A percentile compares a stretch with the other conserved stretches of the same genome.
phyloP scores from a whole-genome alignment of 768 basidiomycete genomes.

The Suillus variegatus region DNA sequence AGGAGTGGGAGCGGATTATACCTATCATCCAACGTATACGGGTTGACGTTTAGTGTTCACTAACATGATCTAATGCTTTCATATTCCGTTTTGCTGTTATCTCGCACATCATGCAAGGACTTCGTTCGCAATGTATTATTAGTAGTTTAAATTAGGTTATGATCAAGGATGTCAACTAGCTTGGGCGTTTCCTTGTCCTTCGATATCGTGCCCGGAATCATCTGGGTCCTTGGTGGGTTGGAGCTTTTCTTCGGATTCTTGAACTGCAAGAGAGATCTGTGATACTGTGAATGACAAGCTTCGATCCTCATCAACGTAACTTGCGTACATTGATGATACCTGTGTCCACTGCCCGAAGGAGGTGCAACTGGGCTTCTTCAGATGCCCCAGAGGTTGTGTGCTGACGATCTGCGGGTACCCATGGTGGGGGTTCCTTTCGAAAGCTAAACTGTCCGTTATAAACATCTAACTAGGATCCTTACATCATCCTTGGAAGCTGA shows the following conservation, averaged over 20 bases:
- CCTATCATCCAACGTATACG: slow-evolving; percentile 92
- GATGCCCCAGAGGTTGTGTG: slow-evolving; percentile 68
- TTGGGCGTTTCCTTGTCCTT: slow-evolving; percentile 15
- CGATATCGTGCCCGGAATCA: slow-evolving; percentile 9
- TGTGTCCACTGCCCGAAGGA: slow-evolving; percentile 81
- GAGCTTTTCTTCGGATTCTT: slow-evolving; percentile 78
- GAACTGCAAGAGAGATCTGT: slow-evolving; percentile 74
- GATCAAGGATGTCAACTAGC: not conserved
- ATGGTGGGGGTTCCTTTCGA: slow-evolving; percentile 65
- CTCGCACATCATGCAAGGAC: slow-evolving; percentile 13
- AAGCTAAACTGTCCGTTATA: not conserved
- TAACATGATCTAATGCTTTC: slow-evolving; percentile 18
- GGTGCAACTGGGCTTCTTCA: slow-evolving; percentile 69
- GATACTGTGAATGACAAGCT: not conserved
- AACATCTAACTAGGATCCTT: slow-evolving; percentile 8
- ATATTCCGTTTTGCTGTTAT: slow-evolving; percentile 15
- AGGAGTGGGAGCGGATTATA: slow-evolving; percentile 96
- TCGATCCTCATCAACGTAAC: not conserved
- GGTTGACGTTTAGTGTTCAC: slow-evolving; percentile 70
- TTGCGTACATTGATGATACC: slow-evolving; percentile 70
- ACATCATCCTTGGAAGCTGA: slow-evolving; percentile 51
- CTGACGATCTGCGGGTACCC: slow-evolving; percentile 73
- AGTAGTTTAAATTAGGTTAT: slow-evolving; percentile 9
- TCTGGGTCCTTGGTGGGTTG: slow-evolving; percentile 16
- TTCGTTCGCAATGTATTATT: slow-evolving; percentile 13